These are phyloP conservation scores for Entomortierella chlamydospora DNA, from an alignment of 192 early-diverging fungal genomes.

Conservation along the genomic window DNA sequence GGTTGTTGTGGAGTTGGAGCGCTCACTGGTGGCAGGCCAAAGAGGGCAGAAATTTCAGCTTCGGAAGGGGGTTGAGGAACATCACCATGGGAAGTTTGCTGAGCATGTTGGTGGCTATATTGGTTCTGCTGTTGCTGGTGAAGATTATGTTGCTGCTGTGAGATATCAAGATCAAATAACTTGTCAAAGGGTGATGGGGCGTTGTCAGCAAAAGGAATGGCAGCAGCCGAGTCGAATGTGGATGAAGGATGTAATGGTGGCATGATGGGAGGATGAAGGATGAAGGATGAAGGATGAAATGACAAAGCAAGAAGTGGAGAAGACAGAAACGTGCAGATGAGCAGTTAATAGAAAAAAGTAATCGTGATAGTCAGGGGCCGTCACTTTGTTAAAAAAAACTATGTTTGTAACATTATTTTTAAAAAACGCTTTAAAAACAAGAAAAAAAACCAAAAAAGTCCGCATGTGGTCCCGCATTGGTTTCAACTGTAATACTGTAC, in stretches of 20 bases:
- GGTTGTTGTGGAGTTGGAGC: constrained; percentile 5
- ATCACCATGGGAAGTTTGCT: neutral
- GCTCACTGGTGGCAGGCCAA: constrained; percentile 22
- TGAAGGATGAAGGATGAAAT: neutral
- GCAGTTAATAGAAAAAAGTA: neutral
- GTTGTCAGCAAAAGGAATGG: constrained; percentile 39
- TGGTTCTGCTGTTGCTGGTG: constrained; percentile 9
- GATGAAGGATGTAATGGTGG: constrained; percentile 39
- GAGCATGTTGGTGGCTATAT: neutral
- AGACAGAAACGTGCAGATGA: constrained; percentile 1
- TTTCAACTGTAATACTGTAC: too few relatives aligned
- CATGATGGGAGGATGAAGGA: constrained; percentile 6
- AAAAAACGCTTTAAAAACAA: too few relatives aligned
- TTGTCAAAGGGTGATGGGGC: constrained; percentile 21
- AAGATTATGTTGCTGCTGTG: neutral
- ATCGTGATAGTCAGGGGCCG: too few relatives aligned
- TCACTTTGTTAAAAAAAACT: too few relatives aligned
- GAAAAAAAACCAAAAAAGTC: too few relatives aligned
- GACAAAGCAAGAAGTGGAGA: neutral
- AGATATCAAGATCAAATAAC: constrained; percentile 14
- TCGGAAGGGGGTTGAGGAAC: constrained; percentile 13
- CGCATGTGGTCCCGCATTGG: too few relatives aligned
- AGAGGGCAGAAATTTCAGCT: constrained; percentile 44
- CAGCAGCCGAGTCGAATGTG: constrained; percentile 17
- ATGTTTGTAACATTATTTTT: too few relatives aligned